Conservation (phyloP, 495 filamentous ascomycete genomes). For the Penicillium egyptiacum region DNA sequence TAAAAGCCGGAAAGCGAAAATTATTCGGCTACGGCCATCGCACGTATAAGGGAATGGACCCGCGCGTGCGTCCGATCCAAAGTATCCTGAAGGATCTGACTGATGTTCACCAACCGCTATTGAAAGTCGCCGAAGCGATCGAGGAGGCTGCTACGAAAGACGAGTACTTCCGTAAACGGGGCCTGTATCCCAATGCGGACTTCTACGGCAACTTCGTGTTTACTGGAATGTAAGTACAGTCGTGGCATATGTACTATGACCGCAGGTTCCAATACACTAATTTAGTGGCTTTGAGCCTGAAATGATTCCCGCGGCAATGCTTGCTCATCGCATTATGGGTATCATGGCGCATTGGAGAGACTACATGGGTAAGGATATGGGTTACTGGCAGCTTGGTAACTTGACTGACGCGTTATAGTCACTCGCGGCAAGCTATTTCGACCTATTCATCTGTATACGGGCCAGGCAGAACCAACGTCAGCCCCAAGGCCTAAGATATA, state of each 20-base stretch:
- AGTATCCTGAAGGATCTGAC: slow-evolving; percentile 45
- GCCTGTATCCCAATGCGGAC: slow-evolving; percentile 57
- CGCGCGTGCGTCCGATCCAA: slow-evolving; percentile 48
- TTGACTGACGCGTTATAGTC: slow-evolving; percentile 16
- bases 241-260: not conserved
- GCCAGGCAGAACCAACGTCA: slow-evolving; percentile 4
- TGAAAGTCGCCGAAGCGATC: slow-evolving; percentile 52
- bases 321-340: slow-evolving; percentile 37
- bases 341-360: slow-evolving; percentile 49
- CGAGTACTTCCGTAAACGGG: slow-evolving; percentile 50
- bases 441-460: slow-evolving; percentile 34
- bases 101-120: slow-evolving; percentile 40
- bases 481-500: slow-evolving; percentile 16
- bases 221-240: slow-evolving; percentile 43
- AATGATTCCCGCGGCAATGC: slow-evolving; percentile 39
- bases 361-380: slow-evolving; percentile 33
- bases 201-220: slow-evolving; percentile 60
- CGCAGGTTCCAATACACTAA: not conserved
- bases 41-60: slow-evolving; percentile 55
- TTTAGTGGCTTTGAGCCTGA: slow-evolving; percentile 37
- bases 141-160: slow-evolving; percentile 50
- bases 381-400: not conserved
- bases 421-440: slow-evolving; percentile 36
- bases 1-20: slow-evolving; percentile 52
- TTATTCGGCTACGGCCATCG: slow-evolving; percentile 63